Conservation (phyloP, 441 rosid species). For the Eruca vesicaria region DNA sequence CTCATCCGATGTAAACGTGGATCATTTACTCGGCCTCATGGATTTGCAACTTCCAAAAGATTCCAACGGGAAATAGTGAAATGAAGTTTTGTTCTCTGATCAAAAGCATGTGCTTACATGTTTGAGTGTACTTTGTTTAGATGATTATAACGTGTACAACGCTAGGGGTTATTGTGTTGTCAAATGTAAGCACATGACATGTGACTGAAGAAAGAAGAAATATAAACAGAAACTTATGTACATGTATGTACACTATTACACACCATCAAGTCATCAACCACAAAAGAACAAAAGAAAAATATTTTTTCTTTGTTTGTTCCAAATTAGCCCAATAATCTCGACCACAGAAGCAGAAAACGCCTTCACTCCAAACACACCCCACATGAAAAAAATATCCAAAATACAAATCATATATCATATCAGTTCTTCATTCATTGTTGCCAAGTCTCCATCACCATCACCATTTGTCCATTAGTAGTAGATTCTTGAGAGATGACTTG, state of each 20-base stretch:
- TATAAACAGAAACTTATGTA: slow-evolving; percentile 7
- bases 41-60: no score
- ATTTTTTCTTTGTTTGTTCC: not conserved
- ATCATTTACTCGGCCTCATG: slow-evolving; percentile 62
- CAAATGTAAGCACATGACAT: no score
- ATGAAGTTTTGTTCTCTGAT: no score
- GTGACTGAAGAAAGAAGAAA: slow-evolving; percentile 1
- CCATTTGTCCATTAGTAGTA: slow-evolving; percentile 24
- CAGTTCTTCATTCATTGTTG: slow-evolving; percentile 18
- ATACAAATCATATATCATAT: not conserved
- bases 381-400: slow-evolving; percentile 30
- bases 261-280: not conserved
- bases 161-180: slow-evolving; percentile 9
- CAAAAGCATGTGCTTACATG: no score
- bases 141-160: not conserved
- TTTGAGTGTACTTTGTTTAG: no score
- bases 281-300: slow-evolving; percentile 11
- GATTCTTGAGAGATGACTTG: slow-evolving; percentile 28
- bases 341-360: slow-evolving; percentile 31
- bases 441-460: slow-evolving; percentile 29
- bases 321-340: not conserved
- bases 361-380: not conserved
- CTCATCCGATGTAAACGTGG: slow-evolving; percentile 45
- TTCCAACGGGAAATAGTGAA: slow-evolving; percentile 29
- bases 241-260: slow-evolving; percentile 9